Percentiles rank a stretch among this genome's conserved stretches.
phyloP scores from a whole-genome alignment of 2,329 filamentous ascomycete species.

The Colletotrichum filicis region DNA sequence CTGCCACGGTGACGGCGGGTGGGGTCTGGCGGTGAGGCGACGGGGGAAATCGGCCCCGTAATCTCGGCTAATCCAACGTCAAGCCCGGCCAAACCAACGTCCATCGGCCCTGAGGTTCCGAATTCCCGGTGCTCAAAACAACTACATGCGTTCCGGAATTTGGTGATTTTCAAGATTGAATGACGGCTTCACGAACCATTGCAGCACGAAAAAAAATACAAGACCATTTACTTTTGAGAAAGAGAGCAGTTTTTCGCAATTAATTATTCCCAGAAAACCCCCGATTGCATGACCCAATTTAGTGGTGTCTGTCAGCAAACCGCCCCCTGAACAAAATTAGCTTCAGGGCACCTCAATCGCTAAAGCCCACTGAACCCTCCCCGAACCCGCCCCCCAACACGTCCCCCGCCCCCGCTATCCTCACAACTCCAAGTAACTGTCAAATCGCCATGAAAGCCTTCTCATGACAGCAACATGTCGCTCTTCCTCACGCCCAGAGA shows the following conservation, averaged over 20 bases:
- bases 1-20: not conserved
- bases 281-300: not conserved
- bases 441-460: not conserved
- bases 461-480: not conserved
- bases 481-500: constrained; percentile 13
- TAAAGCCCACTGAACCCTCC: too few species aligned
- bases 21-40: not conserved
- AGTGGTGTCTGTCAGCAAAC: not conserved
- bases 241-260: not conserved
- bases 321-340: not conserved
- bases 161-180: not conserved
- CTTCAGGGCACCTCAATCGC: not conserved
- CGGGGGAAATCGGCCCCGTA: constrained; percentile 5
- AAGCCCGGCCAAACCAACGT: not conserved
- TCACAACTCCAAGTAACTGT: not conserved
- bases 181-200: too few species aligned
- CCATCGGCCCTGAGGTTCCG: not conserved
- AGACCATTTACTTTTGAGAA: not conserved
- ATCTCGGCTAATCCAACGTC: not conserved
- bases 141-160: not conserved
- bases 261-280: not conserved
- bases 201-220: not conserved
- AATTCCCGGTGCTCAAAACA: not conserved
- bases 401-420: not conserved
- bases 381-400: too few species aligned